A percentile compares a stretch with the other conserved stretches of the same genome.
Conservation (phyloP, 164 flowering plant species). For the Platanus orientalis region DNA sequence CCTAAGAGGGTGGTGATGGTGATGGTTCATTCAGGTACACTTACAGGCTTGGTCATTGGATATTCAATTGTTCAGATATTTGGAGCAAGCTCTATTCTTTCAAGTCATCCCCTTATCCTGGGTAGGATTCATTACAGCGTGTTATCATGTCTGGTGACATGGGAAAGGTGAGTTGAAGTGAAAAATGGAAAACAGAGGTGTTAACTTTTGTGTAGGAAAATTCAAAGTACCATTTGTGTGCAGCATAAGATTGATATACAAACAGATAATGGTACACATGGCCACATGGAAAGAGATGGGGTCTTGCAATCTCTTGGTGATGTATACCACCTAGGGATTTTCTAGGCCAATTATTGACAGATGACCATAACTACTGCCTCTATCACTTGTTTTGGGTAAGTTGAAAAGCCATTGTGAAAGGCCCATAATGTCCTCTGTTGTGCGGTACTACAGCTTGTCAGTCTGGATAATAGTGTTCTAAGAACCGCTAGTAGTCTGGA, state of each 20-base stretch:
- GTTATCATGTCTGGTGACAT: conserved; percentile 78
- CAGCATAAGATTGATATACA: neutral
- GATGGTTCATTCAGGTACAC: conserved; percentile 44
- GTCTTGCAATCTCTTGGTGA: neutral
- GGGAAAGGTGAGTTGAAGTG: conserved; percentile 60
- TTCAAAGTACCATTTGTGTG: neutral
- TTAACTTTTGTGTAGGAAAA: neutral
- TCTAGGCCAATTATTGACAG: no score
- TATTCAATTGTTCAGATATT: conserved; percentile 42
- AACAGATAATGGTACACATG: neutral
- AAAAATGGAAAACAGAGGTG: neutral
- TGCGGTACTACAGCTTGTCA: no score
- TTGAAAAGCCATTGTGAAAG: no score
- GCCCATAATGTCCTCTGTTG: no score
- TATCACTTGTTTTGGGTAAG: no score
- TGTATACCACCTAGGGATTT: no score
- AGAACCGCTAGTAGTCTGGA: no score
- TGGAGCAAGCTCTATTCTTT: conserved; percentile 72
- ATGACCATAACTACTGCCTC: no score
- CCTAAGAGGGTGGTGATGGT: neutral
- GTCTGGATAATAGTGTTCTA: no score
- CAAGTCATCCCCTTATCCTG: conserved; percentile 74
- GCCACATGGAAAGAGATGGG: neutral
- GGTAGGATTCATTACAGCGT: conserved; percentile 76
- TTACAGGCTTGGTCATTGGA: conserved; percentile 69